Base-by-base conservation (phyloP, 2,329 filamentous ascomycete genomes). In the Aspergillus sp. region DNA sequence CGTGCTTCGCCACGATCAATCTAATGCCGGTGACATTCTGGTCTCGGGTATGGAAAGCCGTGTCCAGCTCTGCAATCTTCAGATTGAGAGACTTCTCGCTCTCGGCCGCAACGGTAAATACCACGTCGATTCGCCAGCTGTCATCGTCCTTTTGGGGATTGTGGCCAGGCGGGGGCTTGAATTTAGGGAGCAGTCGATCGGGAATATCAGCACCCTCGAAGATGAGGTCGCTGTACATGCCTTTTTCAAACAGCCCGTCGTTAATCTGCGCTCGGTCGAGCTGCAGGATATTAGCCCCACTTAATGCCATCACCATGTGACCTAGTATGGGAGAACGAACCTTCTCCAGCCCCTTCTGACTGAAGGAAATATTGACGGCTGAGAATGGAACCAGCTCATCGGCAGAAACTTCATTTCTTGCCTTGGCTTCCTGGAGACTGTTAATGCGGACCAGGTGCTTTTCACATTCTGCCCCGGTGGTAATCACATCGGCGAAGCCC, bases 51-150 rank as follows among this genome's bases (percentile, higher is more conserved):
- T 52, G 56, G 54, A 66, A 66, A 29, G 54, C 52, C 31, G 36
- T 58, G 24, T 66, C 52, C 6, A 66, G 29, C 1, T 61, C 56
- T n/a, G 49, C 49, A 12, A 63, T 54, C 12, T 46, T 64, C 10
- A 24, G 51, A 4, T 61, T 50, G 10, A 65, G 51, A 3, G 54
- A 49, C 26, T 61, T 55, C 20, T 59, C 32, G 10, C 22, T 47
- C 18, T 61, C 59, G 31, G 65, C 65, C 22, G 63, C 56, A 22
- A 64, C 63, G 22, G 65, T 64, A 53, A 66, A 63, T 3, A 67
- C 47, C 14, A 57, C 59, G 18, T 65, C 63, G 12, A 24, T 22
- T 26, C 62, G 42, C 62, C 63, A 64, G 11, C 45, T 60, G 22
- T 46, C 62, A 55, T 47, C 59, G 45, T 20, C 42, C 16, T 56